Percentiles rank a stretch among this genome's conserved stretches.
Evolutionary conservation across 192 early-diverging fungal genomes (phyloP).

Genomic region (Thoreauomyces humboldtii): DNA sequence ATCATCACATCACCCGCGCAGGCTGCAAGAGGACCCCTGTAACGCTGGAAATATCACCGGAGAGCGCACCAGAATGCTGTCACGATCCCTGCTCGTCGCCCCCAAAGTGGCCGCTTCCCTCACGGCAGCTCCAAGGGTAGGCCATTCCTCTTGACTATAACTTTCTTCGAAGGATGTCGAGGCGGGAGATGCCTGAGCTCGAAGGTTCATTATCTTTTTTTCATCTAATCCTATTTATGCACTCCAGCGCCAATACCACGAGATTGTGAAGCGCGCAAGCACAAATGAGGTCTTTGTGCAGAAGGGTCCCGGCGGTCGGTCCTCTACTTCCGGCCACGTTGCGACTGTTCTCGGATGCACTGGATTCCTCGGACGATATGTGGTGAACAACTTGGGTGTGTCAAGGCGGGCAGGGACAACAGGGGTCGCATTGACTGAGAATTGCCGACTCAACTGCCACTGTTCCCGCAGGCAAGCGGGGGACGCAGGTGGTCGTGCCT

Average conservation of each 20-base stretch:
- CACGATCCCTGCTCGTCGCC: no score
- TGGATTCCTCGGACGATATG: constrained; percentile 92
- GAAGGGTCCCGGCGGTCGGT: constrained; percentile 42
- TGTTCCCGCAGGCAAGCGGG: constrained; percentile 63
- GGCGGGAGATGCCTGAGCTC: no score
- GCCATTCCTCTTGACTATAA: no score
- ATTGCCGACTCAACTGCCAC: not conserved
- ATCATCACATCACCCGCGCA: no score
- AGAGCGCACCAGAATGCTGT: no score
- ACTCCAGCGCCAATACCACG: constrained; percentile 21
- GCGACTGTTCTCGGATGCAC: constrained; percentile 95
- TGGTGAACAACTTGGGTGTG: constrained; percentile 86
- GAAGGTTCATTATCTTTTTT: no score
- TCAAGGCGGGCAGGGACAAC: not conserved
- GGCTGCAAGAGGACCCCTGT: no score
- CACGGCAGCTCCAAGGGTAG: no score
- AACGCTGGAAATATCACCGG: no score
- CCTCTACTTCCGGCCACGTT: constrained; percentile 63
- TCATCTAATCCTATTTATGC: no score
- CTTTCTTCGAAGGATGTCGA: no score
- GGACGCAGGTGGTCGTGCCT: constrained; percentile 87
- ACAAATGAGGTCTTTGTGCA: constrained; percentile 25
- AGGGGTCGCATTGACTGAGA: not conserved
- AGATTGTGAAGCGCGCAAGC: constrained; percentile 17
- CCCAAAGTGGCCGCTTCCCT: no score